Conservation (phyloP, 257 asterid species). For the Linaria vulgaris region DNA sequence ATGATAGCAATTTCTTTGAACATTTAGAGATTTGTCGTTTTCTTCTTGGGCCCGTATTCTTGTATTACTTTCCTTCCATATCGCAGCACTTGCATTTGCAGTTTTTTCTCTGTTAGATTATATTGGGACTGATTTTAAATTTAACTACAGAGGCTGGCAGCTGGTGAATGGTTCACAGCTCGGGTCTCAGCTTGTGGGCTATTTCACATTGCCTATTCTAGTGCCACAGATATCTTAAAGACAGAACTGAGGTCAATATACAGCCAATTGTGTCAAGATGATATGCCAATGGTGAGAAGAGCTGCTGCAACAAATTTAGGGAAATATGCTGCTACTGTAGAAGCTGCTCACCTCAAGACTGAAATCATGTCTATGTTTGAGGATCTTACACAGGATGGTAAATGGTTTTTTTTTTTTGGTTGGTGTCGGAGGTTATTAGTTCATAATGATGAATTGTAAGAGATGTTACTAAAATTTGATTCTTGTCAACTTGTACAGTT, state of each 20-base stretch:
- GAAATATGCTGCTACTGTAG: conserved; percentile 50
- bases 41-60: conserved; percentile 16
- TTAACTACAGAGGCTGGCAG: conserved; percentile 75
- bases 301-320: conserved; percentile 59
- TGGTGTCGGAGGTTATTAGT: neutral
- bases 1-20: conserved; percentile 7
- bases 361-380: conserved; percentile 67
- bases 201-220: conserved; percentile 84
- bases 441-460: neutral
- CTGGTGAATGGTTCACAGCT: conserved; percentile 99
- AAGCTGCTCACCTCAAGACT: conserved; percentile 43
- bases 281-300: conserved; percentile 96
- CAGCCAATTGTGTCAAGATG: conserved; percentile 87
- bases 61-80: neutral
- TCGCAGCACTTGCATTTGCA: conserved; percentile 7
- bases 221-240: conserved; percentile 76
- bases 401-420: conserved; percentile 42
- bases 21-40: conserved; percentile 6
- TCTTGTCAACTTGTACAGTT: neutral
- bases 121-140: conserved; percentile 12
- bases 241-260: conserved; percentile 77
- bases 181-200: conserved; percentile 93
- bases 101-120: conserved; percentile 11
- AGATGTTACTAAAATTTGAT: neutral
- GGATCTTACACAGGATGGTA: conserved; percentile 79